Evolutionary conservation across 768 basidiomycete genomes (phyloP).

Genomic region (Termitomyces eurrhizus): DNA sequence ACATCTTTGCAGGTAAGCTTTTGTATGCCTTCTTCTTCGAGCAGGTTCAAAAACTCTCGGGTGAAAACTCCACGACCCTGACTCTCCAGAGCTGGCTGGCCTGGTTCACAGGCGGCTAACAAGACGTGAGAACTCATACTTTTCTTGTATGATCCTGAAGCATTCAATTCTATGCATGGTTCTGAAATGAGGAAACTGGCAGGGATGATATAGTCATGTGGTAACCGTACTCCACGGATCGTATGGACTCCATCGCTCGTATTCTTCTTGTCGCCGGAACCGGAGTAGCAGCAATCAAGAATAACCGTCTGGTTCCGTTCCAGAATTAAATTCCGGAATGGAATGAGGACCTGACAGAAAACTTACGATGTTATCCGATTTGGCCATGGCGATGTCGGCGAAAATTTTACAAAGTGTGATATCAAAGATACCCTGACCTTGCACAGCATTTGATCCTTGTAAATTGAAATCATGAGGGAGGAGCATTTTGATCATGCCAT

Average conservation of each 20-base stretch:
- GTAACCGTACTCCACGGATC: neutral
- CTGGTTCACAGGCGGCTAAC: neutral
- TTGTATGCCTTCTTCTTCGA: neutral
- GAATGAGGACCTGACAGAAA: neutral
- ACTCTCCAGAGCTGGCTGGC: neutral
- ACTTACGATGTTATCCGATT: conserved; percentile 12
- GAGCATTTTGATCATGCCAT: conserved; percentile 4
- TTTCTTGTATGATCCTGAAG: neutral
- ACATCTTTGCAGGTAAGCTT: conserved; percentile 6
- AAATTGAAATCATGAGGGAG: conserved; percentile 7
- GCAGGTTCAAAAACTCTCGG: neutral
- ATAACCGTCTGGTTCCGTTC: conserved; percentile 6
- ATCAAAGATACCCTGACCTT: conserved; percentile 8
- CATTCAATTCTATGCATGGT: neutral
- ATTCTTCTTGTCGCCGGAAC: neutral
- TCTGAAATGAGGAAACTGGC: neutral
- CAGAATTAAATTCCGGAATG: neutral
- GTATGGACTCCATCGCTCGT: neutral
- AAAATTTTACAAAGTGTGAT: neutral
- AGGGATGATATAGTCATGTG: neutral
- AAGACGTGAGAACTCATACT: neutral
- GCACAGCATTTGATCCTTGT: neutral
- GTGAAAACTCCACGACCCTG: neutral
- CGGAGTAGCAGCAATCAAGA: conserved; percentile 10
- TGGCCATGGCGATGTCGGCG: neutral